Conservation (phyloP, 2,329 filamentous ascomycete species). For the Septoria petroselini region DNA sequence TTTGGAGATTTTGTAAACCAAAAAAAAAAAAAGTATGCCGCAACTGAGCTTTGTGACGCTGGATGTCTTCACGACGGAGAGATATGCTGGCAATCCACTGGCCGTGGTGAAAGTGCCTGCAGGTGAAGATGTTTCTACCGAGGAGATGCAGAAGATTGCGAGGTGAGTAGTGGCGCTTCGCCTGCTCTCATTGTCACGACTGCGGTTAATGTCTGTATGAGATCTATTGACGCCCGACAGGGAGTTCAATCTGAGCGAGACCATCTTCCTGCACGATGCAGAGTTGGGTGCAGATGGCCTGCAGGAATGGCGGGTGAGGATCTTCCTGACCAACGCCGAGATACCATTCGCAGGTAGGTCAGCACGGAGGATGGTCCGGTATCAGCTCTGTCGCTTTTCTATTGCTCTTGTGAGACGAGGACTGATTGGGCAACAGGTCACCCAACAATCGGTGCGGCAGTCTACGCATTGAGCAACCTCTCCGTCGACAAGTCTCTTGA, state of each 20-base stretch:
- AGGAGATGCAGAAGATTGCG: constrained; percentile 54
- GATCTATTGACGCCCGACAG: background rate
- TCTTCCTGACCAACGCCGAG: constrained; percentile 53
- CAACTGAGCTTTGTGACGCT: constrained; percentile 37
- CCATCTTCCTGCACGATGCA: constrained; percentile 51
- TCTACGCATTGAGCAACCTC: constrained; percentile 43
- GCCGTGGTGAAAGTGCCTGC: constrained; percentile 52
- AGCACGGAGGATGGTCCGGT: too few species aligned
- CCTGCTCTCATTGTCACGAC: too few species aligned
- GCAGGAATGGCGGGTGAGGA: constrained; percentile 49
- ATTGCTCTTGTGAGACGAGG: too few species aligned
- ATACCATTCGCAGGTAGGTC: constrained; percentile 54
- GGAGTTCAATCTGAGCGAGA: constrained; percentile 60
- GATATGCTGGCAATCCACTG: constrained; percentile 54
- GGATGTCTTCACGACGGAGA: constrained; percentile 50
- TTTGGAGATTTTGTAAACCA: too few species aligned
- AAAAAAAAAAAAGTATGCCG: constrained; percentile 14
- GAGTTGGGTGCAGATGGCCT: constrained; percentile 22
- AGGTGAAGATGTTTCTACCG: constrained; percentile 42
- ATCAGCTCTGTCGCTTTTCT: too few species aligned
- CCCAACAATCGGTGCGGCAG: constrained; percentile 56
- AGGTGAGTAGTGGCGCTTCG: constrained; percentile 27
- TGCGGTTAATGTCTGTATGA: too few species aligned
- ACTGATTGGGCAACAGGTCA: constrained; percentile 40
- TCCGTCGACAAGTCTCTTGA: constrained; percentile 22